phyloP scores from a whole-genome alignment of 2,329 filamentous ascomycete species.

The Alternaria triticina region DNA sequence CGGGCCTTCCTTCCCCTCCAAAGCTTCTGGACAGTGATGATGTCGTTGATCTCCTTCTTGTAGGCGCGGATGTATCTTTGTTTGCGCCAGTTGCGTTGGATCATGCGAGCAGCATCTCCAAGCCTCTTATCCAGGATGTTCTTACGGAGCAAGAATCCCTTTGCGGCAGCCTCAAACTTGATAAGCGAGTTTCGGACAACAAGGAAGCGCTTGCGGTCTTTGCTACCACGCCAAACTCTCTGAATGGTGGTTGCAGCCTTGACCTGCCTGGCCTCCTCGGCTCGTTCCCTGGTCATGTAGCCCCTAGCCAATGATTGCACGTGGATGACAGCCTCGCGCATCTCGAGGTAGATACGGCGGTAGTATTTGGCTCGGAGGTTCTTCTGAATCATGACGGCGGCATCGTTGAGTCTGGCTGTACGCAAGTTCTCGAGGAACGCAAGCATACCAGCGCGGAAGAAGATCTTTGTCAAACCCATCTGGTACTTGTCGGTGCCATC shows the following conservation, averaged over 20 bases:
- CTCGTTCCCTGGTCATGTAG: constrained; percentile 76
- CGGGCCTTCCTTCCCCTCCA: constrained; percentile 88
- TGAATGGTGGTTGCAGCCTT: constrained; percentile 95
- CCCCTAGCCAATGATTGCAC: constrained; percentile 82
- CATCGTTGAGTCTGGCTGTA: constrained; percentile 87
- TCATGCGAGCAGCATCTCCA: constrained; percentile 87
- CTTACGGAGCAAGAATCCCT: constrained; percentile 89
- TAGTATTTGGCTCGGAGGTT: constrained; percentile 96
- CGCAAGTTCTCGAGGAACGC: constrained; percentile 95
- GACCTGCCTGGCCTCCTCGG: constrained; percentile 80
- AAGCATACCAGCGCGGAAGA: constrained; percentile 98
- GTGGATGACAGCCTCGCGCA: constrained; percentile 77
- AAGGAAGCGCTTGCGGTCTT: constrained; percentile 82
- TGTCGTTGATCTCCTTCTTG: constrained; percentile 88
- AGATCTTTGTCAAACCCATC: constrained; percentile 96
- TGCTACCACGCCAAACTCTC: constrained; percentile 90
- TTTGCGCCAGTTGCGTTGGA: constrained; percentile 89
- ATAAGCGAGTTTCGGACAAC: constrained; percentile 83
- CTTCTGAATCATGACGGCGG: constrained; percentile 98
- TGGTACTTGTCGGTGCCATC: constrained; percentile 90
- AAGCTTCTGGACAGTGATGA: constrained; percentile 87
- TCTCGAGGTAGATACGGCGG: constrained; percentile 86
- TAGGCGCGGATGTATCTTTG: constrained; percentile 79
- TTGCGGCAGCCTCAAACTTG: constrained; percentile 85
- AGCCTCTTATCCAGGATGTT: constrained; percentile 92